phyloP scores from a whole-genome alignment of 2,329 filamentous ascomycete species.

The Purpureocillium takamizusanense region DNA sequence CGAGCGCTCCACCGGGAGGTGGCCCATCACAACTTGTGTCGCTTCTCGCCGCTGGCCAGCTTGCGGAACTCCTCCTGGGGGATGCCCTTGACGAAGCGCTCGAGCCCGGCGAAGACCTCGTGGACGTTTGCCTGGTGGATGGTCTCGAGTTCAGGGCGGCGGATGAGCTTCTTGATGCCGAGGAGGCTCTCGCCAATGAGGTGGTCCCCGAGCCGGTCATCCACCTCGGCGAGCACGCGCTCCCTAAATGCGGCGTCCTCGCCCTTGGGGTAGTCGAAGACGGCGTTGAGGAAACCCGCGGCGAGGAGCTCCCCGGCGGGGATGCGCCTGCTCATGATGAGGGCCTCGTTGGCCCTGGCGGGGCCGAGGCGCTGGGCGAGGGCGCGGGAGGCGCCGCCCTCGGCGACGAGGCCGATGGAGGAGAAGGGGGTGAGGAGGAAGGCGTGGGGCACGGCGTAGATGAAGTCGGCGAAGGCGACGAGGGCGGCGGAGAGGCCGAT shows the following conservation, averaged over 20 bases:
- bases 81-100: constrained; percentile 68
- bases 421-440: constrained; percentile 90
- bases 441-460: constrained; percentile 73
- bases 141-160: constrained; percentile 60
- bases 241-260: constrained; percentile 61
- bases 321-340: constrained; percentile 82
- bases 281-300: constrained; percentile 77
- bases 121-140: constrained; percentile 70
- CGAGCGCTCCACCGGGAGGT: too few species aligned
- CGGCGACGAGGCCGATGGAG: constrained; percentile 79
- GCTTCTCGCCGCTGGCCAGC: constrained; percentile 81
- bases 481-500: constrained; percentile 83
- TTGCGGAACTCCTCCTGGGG: constrained; percentile 86
- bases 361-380: constrained; percentile 76
- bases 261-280: constrained; percentile 54
- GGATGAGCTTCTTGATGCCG: constrained; percentile 77
- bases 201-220: constrained; percentile 72
- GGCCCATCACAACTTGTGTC: constrained; percentile 82
- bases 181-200: constrained; percentile 70
- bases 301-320: constrained; percentile 61
- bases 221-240: constrained; percentile 68
- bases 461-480: constrained; percentile 78
- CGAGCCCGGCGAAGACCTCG: constrained; percentile 80
- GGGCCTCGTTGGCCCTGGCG: constrained; percentile 78
- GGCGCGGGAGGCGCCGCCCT: constrained; percentile 72